phyloP scores from a whole-genome alignment of 495 filamentous ascomycete species.

The Neurospora sp. region DNA sequence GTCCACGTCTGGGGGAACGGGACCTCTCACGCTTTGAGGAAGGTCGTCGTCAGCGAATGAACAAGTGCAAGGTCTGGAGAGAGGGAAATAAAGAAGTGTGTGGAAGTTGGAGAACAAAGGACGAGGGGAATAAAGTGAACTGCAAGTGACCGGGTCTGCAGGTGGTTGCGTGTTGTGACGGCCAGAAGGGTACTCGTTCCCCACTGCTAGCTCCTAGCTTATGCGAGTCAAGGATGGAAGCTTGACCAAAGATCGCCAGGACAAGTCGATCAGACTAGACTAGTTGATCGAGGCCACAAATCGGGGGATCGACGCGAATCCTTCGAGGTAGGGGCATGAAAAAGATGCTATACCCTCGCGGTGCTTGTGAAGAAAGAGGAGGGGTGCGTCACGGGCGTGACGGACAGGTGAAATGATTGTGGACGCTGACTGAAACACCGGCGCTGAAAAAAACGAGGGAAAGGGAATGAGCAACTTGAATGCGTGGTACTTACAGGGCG shows the following conservation, averaged over 20 bases:
- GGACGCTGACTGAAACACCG: neutral
- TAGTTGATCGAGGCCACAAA: neutral
- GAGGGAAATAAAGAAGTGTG: neutral
- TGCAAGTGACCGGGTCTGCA: neutral
- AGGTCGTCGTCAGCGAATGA: constrained; percentile 29
- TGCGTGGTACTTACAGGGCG: constrained; percentile 37
- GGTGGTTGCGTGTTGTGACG: neutral
- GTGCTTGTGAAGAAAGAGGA: neutral
- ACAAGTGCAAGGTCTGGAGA: neutral
- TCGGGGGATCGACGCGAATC: neutral
- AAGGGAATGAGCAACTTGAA: neutral
- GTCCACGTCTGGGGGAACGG: constrained; percentile 80
- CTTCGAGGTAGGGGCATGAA: neutral
- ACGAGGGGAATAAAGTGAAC: neutral
- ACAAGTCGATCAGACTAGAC: neutral
- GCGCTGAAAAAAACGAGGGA: neutral
- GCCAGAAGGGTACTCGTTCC: neutral
- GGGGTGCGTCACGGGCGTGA: neutral
- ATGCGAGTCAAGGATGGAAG: neutral
- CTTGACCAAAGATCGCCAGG: neutral
- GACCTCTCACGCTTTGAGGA: constrained; percentile 79
- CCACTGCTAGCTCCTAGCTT: neutral
- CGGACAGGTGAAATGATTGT: neutral
- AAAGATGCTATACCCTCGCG: neutral
- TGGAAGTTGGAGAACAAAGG: neutral